Conservation (phyloP, 1,284 basidiomycete genomes). For the Trametes hirsuta region DNA sequence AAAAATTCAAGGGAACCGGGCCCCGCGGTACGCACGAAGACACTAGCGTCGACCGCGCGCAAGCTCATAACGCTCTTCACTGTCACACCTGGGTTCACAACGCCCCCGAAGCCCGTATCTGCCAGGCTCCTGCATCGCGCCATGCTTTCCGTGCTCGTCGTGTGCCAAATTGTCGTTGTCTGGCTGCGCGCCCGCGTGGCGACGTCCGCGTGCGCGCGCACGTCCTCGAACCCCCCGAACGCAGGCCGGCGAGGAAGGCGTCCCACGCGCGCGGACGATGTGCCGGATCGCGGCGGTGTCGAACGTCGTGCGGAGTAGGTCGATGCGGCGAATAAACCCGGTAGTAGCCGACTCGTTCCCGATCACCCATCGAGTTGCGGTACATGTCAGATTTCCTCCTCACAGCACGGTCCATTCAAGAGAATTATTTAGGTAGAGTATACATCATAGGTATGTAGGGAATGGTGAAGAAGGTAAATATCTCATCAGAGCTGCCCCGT, state of each 20-base stretch:
- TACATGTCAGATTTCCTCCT: too few species aligned
- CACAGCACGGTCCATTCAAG: too few species aligned
- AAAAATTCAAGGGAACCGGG: background rate
- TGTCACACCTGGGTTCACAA: conserved; percentile 32
- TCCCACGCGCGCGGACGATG: conserved; percentile 22
- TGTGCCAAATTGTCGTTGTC: conserved; percentile 26
- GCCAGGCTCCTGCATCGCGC: conserved; percentile 4
- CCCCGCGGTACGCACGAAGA: conserved; percentile 25
- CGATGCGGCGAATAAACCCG: conserved; percentile 27
- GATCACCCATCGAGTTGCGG: too few species aligned
- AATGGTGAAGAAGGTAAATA: too few species aligned
- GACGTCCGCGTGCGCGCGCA: conserved; percentile 20
- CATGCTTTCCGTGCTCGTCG: conserved; percentile 32
- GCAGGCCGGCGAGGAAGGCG: conserved; percentile 22
- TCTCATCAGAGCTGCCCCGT: too few species aligned
- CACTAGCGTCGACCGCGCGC: conserved; percentile 34
- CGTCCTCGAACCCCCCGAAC: conserved; percentile 9
- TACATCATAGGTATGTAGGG: too few species aligned
- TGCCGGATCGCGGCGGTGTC: conserved; percentile 20
- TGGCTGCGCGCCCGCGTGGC: conserved; percentile 16
- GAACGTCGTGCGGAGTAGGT: conserved; percentile 20
- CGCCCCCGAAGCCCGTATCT: background rate
- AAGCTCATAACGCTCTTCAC: conserved; percentile 31
- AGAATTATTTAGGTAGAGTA: too few species aligned
- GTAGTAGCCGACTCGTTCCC: background rate